phyloP scores from a whole-genome alignment of 768 basidiomycete genomes.

The Hortiboletus campestris region DNA sequence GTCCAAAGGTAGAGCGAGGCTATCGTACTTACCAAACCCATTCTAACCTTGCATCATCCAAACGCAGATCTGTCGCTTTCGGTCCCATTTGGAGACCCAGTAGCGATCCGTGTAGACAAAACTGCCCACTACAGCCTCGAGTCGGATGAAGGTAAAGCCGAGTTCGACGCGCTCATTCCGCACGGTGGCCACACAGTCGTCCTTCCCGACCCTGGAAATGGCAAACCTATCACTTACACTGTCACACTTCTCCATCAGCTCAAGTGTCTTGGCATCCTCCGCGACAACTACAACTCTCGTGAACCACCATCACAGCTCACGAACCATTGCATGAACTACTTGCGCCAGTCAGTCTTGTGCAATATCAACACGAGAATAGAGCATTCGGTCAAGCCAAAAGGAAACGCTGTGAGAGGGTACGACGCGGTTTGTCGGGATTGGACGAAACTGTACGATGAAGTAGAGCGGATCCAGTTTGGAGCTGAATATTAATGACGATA shows the following conservation, averaged over 20 bases:
- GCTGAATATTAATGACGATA: background rate
- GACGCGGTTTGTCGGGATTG: slow-evolving; percentile 13
- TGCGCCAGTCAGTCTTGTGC: background rate
- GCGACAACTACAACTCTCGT: slow-evolving; percentile 1
- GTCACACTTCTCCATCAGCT: slow-evolving; percentile 14
- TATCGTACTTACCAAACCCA: background rate
- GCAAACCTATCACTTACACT: slow-evolving; percentile 12
- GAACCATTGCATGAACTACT: background rate
- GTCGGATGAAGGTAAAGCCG: slow-evolving; percentile 10
- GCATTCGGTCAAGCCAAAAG: slow-evolving; percentile 9
- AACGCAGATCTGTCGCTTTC: slow-evolving; percentile 10
- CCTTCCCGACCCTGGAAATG: slow-evolving; percentile 7
- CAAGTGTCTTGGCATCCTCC: slow-evolving; percentile 12
- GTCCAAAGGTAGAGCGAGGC: background rate
- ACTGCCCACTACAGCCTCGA: slow-evolving; percentile 6
- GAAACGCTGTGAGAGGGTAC: slow-evolving; percentile 8
- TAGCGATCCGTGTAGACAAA: slow-evolving; percentile 10
- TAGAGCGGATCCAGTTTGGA: slow-evolving; percentile 6
- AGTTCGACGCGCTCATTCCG: slow-evolving; percentile 11
- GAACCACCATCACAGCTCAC: slow-evolving; percentile 8
- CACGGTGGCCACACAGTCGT: slow-evolving; percentile 5
- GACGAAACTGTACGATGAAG: slow-evolving; percentile 10
- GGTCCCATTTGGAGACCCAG: slow-evolving; percentile 9
- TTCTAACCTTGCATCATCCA: background rate
- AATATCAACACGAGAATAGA: slow-evolving; percentile 13